These are phyloP conservation scores for Globisporangium yorkense DNA, from an alignment of 352 stramenopile species.

Conservation along the genomic window DNA sequence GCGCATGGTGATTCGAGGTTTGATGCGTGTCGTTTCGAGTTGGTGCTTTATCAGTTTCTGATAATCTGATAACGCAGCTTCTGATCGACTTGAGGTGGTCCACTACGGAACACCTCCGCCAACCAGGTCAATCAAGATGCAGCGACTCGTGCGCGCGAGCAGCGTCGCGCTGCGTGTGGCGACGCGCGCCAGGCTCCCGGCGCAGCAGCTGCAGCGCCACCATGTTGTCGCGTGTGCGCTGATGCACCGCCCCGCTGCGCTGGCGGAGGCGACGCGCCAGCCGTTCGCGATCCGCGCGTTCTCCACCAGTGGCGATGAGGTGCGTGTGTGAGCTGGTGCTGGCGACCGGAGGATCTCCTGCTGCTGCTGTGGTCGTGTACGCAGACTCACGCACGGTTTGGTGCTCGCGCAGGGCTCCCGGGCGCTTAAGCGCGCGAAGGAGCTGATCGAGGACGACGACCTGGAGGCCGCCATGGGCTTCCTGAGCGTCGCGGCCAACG, in stretches of 20 bases:
- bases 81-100: too few relatives aligned
- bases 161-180: neutral
- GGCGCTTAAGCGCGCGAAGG: slow-evolving; percentile 54
- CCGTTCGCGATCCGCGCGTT: slow-evolving; percentile 11
- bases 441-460: slow-evolving; percentile 51
- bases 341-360: slow-evolving; percentile 2
- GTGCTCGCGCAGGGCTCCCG: slow-evolving; percentile 21
- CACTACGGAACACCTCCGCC: too few relatives aligned
- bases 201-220: neutral
- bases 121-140: slow-evolving; percentile 3
- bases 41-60: neutral
- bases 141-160: slow-evolving; percentile 6
- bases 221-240: neutral
- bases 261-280: neutral
- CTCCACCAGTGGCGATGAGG: slow-evolving; percentile 24
- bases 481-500: slow-evolving; percentile 50
- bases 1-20: neutral
- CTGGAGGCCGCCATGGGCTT: slow-evolving; percentile 51
- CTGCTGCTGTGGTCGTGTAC: neutral
- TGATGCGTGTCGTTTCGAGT: slow-evolving; percentile 1
- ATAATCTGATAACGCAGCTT: neutral
- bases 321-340: slow-evolving; percentile 9
- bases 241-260: neutral
- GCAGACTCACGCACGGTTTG: neutral
- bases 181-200: neutral